phyloP scores from a whole-genome alignment of 2,329 filamentous ascomycete genomes.

The Arthroderma sp. region DNA sequence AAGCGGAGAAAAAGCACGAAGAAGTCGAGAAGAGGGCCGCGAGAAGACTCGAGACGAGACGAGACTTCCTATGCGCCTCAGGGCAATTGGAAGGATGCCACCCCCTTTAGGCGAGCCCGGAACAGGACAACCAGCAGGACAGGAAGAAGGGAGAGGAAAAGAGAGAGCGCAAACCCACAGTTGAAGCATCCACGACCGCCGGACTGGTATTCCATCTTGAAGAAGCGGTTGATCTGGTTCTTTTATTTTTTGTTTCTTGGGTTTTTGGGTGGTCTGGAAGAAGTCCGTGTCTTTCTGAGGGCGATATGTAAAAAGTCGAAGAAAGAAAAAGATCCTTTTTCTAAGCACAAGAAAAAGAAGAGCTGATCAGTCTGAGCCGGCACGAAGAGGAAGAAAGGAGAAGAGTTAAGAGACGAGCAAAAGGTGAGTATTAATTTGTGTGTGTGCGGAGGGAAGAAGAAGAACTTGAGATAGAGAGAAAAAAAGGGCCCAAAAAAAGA shows the following conservation, averaged over 20 bases:
- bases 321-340: neutral
- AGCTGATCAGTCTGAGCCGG: neutral
- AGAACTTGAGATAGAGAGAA: neutral
- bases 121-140: neutral
- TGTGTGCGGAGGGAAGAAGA: neutral
- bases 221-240: neutral
- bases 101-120: neutral
- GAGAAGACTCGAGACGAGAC: neutral
- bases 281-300: neutral
- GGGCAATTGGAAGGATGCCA: neutral
- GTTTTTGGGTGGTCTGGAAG: neutral
- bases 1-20: neutral
- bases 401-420: neutral
- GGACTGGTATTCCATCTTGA: conserved; percentile 40
- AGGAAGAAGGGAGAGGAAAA: neutral
- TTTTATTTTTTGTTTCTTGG: neutral
- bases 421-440: neutral
- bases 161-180: conserved; percentile 35
- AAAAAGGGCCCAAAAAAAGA: neutral
- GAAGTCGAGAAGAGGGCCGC: neutral
- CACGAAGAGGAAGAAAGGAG: neutral
- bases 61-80: neutral
- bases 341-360: conserved; percentile 3
- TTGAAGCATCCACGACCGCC: conserved; percentile 47
- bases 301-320: neutral